Evolutionary conservation across 495 filamentous ascomycete genomes (phyloP), one percentile per base, ranked within the genome.

Genomic region (Penicillium cosmopolitanum): DNA sequence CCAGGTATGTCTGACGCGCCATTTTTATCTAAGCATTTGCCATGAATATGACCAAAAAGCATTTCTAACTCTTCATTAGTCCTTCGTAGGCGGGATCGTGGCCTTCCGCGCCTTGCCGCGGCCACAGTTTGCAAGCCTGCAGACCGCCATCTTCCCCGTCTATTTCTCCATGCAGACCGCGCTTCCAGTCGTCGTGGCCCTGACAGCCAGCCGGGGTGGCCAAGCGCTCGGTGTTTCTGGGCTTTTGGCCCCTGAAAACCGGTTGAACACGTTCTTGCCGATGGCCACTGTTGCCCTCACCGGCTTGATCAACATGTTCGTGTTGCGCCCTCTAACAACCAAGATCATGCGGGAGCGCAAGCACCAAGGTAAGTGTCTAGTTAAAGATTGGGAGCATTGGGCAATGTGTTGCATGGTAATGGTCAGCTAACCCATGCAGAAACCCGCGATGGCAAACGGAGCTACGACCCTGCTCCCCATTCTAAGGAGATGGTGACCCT

Each of bases 151-250:
- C 66, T 94, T 96, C 76, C 94, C 94, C 21, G 73, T 88, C 63
- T 98, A 94, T 78, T 97, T 97, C 73, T 77, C 83, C 23, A 72
- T 97, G 44, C 93, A 97, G 78, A 85, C 89, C 4, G 81, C 83
- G 5, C 78, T 91, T 3, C 90, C 94, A 7, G 70, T 86, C 13
- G 63, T 92, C 18, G 76, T 97, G 9, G 87, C 89, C n/a, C 68
- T 96, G 54, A 97, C 94, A 35, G 93, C 89, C 66, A 90, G 91
- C 43, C 81, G 78, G n/a, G 71, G 53, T 53, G 65, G 58, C 56
- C 69, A 66, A 53, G 57, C 66, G 0, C 65, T 73, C 8, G 78
- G 84, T 50, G 34, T 90, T 9, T 71, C 71, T 3, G 88, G 88
- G 12, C 76, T 87, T 5, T 64, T 88, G 21, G 80, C 82, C 19